Evolutionary conservation across 345 rosid species (phyloP).

Genomic region (Lagerstroemia speciosa): DNA sequence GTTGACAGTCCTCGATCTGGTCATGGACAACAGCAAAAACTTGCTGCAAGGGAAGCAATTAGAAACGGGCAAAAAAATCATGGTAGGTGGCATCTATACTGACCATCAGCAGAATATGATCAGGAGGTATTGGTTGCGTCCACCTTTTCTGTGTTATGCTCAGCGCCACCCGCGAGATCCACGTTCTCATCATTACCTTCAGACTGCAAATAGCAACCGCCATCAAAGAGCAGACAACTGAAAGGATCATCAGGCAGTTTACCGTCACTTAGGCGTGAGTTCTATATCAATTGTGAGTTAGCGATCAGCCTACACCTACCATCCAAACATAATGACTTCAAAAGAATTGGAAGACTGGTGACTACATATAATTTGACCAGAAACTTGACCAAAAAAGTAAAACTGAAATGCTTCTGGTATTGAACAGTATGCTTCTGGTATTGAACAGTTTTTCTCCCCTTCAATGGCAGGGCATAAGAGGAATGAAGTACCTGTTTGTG

Average conservation of each 20-base stretch:
- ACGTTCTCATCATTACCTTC: constrained; percentile 33
- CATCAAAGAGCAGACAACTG: too few relatives aligned
- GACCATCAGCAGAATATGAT: not conserved
- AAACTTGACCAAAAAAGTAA: not conserved
- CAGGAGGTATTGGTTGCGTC: constrained; percentile 8
- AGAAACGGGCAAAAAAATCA: not conserved
- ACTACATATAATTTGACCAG: too few relatives aligned
- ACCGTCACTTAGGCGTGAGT: too few relatives aligned
- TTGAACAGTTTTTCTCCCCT: not conserved
- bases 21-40: too few relatives aligned
- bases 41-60: too few relatives aligned
- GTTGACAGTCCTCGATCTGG: too few relatives aligned
- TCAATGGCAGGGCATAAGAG: not conserved
- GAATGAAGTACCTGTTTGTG: constrained; percentile 27
- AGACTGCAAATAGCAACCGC: constrained; percentile 21
- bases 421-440: too few relatives aligned
- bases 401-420: not conserved
- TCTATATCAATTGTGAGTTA: too few relatives aligned
- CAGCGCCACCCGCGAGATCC: constrained; percentile 26
- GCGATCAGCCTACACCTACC: too few relatives aligned
- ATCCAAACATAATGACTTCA: too few relatives aligned
- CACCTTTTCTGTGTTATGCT: constrained; percentile 18
- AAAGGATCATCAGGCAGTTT: too few relatives aligned
- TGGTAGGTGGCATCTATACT: not conserved
- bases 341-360: too few relatives aligned